Evolutionary conservation across 495 filamentous ascomycete genomes (phyloP).

Genomic region (Stereocaulon alpinum): DNA sequence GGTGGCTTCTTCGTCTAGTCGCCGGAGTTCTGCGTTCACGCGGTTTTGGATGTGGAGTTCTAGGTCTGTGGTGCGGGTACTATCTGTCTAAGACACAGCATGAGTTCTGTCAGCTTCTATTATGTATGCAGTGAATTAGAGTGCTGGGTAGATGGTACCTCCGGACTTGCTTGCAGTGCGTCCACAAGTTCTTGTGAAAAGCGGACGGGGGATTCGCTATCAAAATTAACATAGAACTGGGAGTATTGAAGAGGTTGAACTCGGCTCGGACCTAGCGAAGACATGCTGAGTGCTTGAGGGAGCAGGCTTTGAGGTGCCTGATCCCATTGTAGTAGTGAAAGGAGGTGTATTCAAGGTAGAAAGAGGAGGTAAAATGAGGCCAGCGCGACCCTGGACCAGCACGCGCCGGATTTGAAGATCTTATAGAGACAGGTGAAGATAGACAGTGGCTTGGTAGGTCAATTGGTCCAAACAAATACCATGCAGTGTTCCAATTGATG

Average conservation of each 20-base stretch:
- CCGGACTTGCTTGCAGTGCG: slow-evolving; percentile 67
- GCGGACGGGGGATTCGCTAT: slow-evolving; percentile 69
- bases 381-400: too few relatives aligned
- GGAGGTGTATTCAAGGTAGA: too few relatives aligned
- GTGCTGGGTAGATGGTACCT: slow-evolving; percentile 25
- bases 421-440: too few relatives aligned
- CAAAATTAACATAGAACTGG: not conserved
- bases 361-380: not conserved
- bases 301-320: slow-evolving; percentile 43
- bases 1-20: slow-evolving; percentile 49
- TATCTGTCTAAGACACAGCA: slow-evolving; percentile 44
- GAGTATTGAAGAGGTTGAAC: not conserved
- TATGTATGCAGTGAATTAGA: too few relatives aligned
- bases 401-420: too few relatives aligned
- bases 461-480: too few relatives aligned
- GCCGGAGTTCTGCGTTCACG: slow-evolving; percentile 72
- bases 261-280: slow-evolving; percentile 36
- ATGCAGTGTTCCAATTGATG: too few relatives aligned
- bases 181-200: slow-evolving; percentile 80
- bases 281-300: slow-evolving; percentile 42
- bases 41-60: slow-evolving; percentile 86
- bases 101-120: too few relatives aligned
- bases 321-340: slow-evolving; percentile 34
- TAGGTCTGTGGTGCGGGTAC: slow-evolving; percentile 67
- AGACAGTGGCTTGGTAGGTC: too few relatives aligned